Evolutionary conservation across 345 rosid genomes (phyloP), one percentile per base, ranked within the genome.

Genomic region (Pugionium cornutum): DNA sequence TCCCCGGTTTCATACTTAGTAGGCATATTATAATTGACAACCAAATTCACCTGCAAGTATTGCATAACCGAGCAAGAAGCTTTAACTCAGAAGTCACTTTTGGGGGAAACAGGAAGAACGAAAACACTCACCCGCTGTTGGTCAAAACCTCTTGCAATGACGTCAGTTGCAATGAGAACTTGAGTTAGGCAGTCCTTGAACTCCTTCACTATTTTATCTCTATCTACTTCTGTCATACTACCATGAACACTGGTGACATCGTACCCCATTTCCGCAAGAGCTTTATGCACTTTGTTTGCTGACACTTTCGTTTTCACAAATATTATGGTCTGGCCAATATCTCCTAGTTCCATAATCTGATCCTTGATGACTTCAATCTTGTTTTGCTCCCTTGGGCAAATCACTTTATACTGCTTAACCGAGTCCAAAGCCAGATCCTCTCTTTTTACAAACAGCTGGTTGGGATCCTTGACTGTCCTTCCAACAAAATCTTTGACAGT

Each of bases 71-170:
- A 39, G 49, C n/a, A 46, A 53, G 32, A 30, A 2, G 27, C 37
- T 61, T 44, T 25, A 30, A 31, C 32, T 55, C 26, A 48, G 25
- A 62, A 56, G 26, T 4, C 18, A 57, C 0, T n/a, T 26, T 60
- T 28, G 42, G 56, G 10, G 2, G 1, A 7, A 36, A 6, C 4
- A 41, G 26, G 28, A 43, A 29, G 67, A 33, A 64, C 39, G 40
- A 28, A 41, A 57, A 7, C n/a, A 46, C 26, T 54, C n/a, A 85
- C 97, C 89, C 84, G 89, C 53, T 88, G 89, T 68, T 94, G 97
- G 67, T 94, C 99, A 68, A 94, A 94, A 30, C 97, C 99, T 58
- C 97, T 82, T 5, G 97, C 90, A 59, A 94, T 89, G 36, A 90
- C 79, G 27, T 94, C 97, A 1, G 97, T 94, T 3, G 97, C 84